Evolutionary conservation across 768 basidiomycete species (phyloP).

Genomic region (Termitomyces sp.): DNA sequence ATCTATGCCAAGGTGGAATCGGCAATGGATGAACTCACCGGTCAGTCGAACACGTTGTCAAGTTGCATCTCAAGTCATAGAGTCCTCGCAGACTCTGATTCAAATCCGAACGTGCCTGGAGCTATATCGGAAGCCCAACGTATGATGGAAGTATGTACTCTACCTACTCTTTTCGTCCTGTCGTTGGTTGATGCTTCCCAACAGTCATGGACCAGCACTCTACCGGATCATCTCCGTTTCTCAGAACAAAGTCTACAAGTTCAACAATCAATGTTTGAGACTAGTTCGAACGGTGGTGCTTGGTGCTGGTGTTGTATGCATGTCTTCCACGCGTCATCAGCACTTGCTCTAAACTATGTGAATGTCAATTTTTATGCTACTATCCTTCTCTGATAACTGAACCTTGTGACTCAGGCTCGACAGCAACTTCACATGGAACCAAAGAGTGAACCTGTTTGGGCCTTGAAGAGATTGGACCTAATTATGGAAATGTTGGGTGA

Average conservation of each 20-base stretch:
- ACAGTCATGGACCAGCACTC: conserved; percentile 48
- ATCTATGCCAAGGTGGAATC: conserved; percentile 59
- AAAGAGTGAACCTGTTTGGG: conserved; percentile 36
- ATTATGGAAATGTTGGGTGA: conserved; percentile 44
- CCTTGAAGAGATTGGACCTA: conserved; percentile 33
- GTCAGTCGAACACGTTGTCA: conserved; percentile 26
- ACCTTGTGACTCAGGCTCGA: conserved; percentile 25
- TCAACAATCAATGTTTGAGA: conserved; percentile 75
- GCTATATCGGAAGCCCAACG: conserved; percentile 37
- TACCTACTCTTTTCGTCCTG: neutral
- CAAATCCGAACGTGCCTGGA: conserved; percentile 28
- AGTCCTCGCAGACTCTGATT: conserved; percentile 19
- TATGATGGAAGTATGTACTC: conserved; percentile 35
- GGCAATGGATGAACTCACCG: conserved; percentile 44
- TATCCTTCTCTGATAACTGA: neutral
- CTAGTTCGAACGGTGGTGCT: conserved; percentile 69
- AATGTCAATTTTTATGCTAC: conserved; percentile 22
- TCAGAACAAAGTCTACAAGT: conserved; percentile 62
- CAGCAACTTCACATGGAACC: conserved; percentile 31
- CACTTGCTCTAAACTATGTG: conserved; percentile 60
- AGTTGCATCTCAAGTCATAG: neutral
- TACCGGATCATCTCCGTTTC: conserved; percentile 70
- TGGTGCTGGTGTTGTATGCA: conserved; percentile 83
- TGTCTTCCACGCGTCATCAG: conserved; percentile 61
- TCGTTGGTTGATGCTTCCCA: neutral